Evolutionary conservation across 2,329 filamentous ascomycete genomes (phyloP).

Genomic region (Penicillium polonicum): DNA sequence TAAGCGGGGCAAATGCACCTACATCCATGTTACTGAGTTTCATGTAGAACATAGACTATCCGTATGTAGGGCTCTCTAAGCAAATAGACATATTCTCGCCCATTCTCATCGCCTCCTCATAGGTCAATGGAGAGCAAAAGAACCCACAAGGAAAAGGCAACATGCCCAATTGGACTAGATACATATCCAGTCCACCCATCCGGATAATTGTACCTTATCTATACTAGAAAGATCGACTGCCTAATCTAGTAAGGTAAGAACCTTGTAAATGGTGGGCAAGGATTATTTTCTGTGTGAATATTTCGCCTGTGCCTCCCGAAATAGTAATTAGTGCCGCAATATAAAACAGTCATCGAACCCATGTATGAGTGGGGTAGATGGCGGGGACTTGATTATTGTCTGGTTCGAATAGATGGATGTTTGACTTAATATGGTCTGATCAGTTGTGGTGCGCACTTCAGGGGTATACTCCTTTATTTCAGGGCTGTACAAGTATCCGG

Average conservation of each 20-base stretch:
- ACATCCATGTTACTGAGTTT: not conserved
- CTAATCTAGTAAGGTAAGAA: not conserved
- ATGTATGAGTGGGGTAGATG: not conserved
- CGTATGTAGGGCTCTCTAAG: not conserved
- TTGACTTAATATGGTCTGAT: not conserved
- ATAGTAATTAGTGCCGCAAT: too few species aligned
- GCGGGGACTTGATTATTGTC: too few species aligned
- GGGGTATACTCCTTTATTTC: not conserved
- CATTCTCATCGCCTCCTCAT: not conserved
- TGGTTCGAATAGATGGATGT: not conserved
- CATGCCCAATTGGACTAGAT: not conserved
- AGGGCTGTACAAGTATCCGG: too few species aligned
- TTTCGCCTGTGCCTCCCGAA: not conserved
- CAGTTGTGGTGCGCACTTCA: not conserved
- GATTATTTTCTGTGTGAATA: not conserved
- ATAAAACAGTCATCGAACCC: not conserved
- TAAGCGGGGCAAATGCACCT: not conserved
- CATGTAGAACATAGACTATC: not conserved
- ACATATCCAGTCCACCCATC: not conserved
- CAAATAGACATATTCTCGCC: not conserved
- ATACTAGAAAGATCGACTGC: not conserved
- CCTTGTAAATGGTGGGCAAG: not conserved
- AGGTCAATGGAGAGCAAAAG: not conserved
- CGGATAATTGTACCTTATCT: not conserved
- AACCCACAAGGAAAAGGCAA: not conserved